A percentile compares a stretch with the other conserved stretches of the same genome.
These are phyloP conservation scores for Backusella psychrophila DNA, from an alignment of 192 early-diverging fungal species.

Conservation along the genomic window DNA sequence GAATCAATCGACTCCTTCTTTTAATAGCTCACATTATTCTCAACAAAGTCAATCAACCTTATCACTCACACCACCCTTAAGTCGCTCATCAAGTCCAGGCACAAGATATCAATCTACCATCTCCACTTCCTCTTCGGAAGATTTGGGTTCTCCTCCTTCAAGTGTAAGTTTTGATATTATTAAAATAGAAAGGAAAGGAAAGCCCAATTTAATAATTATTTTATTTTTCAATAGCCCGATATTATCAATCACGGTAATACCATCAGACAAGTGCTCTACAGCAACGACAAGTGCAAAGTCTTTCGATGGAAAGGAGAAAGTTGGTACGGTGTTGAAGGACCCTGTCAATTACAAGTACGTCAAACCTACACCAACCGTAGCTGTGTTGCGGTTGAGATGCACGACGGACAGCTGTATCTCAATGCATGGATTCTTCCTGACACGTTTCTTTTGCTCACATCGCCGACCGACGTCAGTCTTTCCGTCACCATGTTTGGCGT, in stretches of 20 bases:
- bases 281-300: slow-evolving; percentile 43
- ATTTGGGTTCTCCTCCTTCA: slow-evolving; percentile 24
- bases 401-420: slow-evolving; percentile 43
- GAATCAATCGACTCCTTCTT: slow-evolving; percentile 6
- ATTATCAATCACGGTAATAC: slow-evolving; percentile 27
- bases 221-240: slow-evolving; percentile 9
- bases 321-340: slow-evolving; percentile 50
- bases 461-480: slow-evolving; percentile 46
- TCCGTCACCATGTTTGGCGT: slow-evolving; percentile 35
- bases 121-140: slow-evolving; percentile 8
- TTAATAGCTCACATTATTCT: not conserved
- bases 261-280: slow-evolving; percentile 30
- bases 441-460: slow-evolving; percentile 39
- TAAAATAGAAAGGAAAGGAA: too few species aligned
- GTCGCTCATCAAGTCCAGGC: slow-evolving; percentile 7
- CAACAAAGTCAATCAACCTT: not conserved
- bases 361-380: slow-evolving; percentile 40
- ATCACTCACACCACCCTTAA: not conserved
- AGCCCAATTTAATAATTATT: not conserved
- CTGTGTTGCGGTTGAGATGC: slow-evolving; percentile 44
- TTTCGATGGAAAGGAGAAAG: slow-evolving; percentile 50
- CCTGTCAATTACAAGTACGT: slow-evolving; percentile 49
- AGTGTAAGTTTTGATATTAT: slow-evolving; percentile 18
- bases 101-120: not conserved
- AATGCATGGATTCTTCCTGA: slow-evolving; percentile 55